These are phyloP conservation scores for Brassica nigra DNA, from an alignment of 345 rosid genomes.

Conservation along the genomic window DNA sequence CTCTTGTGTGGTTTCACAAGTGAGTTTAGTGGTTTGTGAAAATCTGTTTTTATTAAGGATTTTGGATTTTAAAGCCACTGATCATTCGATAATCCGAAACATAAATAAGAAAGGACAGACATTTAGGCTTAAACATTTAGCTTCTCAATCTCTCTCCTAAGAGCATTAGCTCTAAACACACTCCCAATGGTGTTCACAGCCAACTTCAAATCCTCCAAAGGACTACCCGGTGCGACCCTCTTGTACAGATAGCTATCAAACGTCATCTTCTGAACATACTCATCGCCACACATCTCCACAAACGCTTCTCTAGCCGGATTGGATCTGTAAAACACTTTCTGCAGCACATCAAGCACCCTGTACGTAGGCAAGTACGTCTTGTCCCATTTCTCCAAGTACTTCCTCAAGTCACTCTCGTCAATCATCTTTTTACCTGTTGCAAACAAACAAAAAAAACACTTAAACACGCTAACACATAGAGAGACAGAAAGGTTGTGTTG, in stretches of 20 bases:
- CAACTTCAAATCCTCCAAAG: slow-evolving; percentile 81
- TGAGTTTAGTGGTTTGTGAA: slow-evolving; percentile 26
- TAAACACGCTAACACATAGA: background rate
- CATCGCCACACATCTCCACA: slow-evolving; percentile 87
- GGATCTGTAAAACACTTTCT: slow-evolving; percentile 85
- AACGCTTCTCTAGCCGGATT: slow-evolving; percentile 93
- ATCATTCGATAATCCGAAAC: slow-evolving; percentile 18
- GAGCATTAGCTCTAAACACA: slow-evolving; percentile 92
- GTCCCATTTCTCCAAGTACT: slow-evolving; percentile 94
- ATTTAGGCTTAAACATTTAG: slow-evolving; percentile 49
- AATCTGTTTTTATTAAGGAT: background rate
- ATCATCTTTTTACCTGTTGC: slow-evolving; percentile 58
- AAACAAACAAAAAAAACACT: background rate
- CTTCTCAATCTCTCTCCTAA: slow-evolving; percentile 86
- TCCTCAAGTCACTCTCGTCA: slow-evolving; percentile 84
- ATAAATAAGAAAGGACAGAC: slow-evolving; percentile 19
- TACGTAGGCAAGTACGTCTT: slow-evolving; percentile 93
- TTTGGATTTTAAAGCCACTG: slow-evolving; percentile 32
- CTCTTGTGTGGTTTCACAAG: slow-evolving; percentile 38
- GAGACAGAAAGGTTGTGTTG: background rate
- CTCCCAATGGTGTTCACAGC: slow-evolving; percentile 93
- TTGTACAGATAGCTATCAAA: slow-evolving; percentile 91
- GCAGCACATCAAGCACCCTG: slow-evolving; percentile 83
- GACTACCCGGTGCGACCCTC: slow-evolving; percentile 81
- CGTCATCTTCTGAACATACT: slow-evolving; percentile 96